Conservation (phyloP, 1,284 basidiomycete species). For the Caloboletus firmus region DNA sequence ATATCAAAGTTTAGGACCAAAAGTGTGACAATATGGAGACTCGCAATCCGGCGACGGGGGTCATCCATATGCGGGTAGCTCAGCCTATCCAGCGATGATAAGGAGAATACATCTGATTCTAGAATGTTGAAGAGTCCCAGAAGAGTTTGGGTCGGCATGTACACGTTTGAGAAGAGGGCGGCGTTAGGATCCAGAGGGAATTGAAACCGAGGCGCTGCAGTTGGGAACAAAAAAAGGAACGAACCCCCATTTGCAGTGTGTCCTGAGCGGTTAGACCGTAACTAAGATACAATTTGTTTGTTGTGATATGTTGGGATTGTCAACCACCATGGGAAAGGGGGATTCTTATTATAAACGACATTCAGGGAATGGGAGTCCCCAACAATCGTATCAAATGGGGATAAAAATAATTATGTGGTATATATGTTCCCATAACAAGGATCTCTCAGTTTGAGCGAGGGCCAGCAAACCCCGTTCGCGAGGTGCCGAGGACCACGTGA, state of each 20-base stretch:
- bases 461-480: constrained; percentile 15
- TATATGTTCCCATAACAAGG: constrained; percentile 18
- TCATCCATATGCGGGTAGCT: constrained; percentile 23
- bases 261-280: constrained; percentile 18
- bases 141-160: constrained; percentile 5
- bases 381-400: constrained; percentile 20
- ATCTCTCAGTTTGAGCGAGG: constrained; percentile 1
- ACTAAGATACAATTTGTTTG: constrained; percentile 25
- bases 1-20: constrained; percentile 10
- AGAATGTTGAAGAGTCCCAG: constrained; percentile 5
- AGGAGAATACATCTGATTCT: constrained; percentile 6
- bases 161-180: constrained; percentile 13
- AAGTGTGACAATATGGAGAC: not conserved
- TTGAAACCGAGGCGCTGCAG: constrained; percentile 6
- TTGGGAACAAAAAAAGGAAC: constrained; percentile 2
- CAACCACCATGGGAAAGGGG: constrained; percentile 30
- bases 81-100: constrained; percentile 9
- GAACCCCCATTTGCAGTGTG: not conserved
- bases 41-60: constrained; percentile 3
- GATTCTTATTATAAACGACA: constrained; percentile 12
- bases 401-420: constrained; percentile 12
- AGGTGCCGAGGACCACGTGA: constrained; percentile 34
- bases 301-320: constrained; percentile 7
- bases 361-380: constrained; percentile 15
- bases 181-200: constrained; percentile 9